Base-by-base conservation (phyloP, 495 filamentous ascomycete genomes). In the Neurospora sublineolata region DNA sequence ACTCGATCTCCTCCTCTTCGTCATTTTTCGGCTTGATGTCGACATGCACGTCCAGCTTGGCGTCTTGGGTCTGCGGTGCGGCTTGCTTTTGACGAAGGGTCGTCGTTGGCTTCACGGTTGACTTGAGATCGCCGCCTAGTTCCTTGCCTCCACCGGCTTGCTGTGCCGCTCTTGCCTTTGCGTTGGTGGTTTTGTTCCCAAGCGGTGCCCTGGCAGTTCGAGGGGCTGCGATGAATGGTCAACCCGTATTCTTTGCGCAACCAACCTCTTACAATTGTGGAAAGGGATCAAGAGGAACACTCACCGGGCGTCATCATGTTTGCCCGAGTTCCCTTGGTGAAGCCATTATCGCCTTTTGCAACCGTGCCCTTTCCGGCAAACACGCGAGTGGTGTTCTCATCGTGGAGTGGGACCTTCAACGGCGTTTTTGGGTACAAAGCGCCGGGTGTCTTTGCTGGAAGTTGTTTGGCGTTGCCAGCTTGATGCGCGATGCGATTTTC, bases 141-240 rank as follows among this genome's bases (percentile, higher is more conserved):
- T 77, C 75, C 72, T 85, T 86, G 52, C 76, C 84, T 20, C 80
- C 83, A 1, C 80, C 76, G 4, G 81, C 76, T 23, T 81, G 93
- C 75, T 90, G 88, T 42, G 89, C 85, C 5, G 86, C 86, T 76
- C 85, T 92, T 69, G 92, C 86, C 83, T 95, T 97, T 46, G 91
- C 92, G 81, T 99, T 99, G 58, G 95, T 97, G 0, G 94, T 98
- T 81, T 99, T 99, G 83, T 90, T 86, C 42, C 96, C 96, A 68
- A 97, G 82, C 4, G 92, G 90, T 44, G 95, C 94, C 73, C 93
- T 89, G 67, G 30, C 74, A 14, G 86, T 91, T 46, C 89, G 88
- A 67, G 89, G 86, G 60, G 86, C 91, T 92, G 72, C 42, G 60
- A 7, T 20, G 68, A 27, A 33, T 8, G 20, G 73, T 86, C 75